Base-by-base conservation (phyloP, 2,329 filamentous ascomycete species). In the Lasiodiplodia citricola region DNA sequence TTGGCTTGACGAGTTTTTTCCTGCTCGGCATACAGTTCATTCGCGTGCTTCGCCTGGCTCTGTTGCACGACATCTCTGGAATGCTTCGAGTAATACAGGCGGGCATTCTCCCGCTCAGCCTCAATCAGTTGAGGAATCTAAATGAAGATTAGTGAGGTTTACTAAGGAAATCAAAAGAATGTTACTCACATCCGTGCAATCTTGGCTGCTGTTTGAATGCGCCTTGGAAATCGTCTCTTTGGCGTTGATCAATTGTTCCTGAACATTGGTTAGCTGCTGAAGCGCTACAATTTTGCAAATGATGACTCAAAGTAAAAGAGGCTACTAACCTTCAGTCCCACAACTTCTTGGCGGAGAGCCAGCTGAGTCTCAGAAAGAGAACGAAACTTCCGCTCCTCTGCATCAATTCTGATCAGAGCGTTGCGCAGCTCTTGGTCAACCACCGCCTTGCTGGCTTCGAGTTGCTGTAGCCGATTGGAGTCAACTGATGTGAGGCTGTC, bases 401-500 rank as follows among this genome's bases (percentile, higher is more conserved):
- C 63, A 1, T 18, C 25, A 23, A 66, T 6, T 14, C 28, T 56
- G 8, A 37, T 13, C 4, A 14, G 51, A 11, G 63, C 35, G 14
- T 7, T 47, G 18, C 44, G 21, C 11, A 66, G 23, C 18, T 66
- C 63, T 16, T 35, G 35, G 13, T 55, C 51, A 3, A 47, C 35
- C 11, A 4, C 37, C 6, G 50, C 31, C 25, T 56, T 66, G 16
- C 23, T 38, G 10, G 35, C 3, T 25, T 66, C 63, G 23, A 66
- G 50, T 5, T 55, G 35, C 6, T 52, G 50, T 18, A 66, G 23
- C 7, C 52, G 44, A 23, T 51, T 11, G 35, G 37, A 52, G 50
- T 70, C 67, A 10, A 63, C 38, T 25, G 41, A 44, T 11, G 21
- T 52, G 13, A 67, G 44, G 25, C 35, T 51, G 5, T 35, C 47